phyloP scores from a whole-genome alignment of 2,329 filamentous ascomycete species.

The Penicillium sumatraense region DNA sequence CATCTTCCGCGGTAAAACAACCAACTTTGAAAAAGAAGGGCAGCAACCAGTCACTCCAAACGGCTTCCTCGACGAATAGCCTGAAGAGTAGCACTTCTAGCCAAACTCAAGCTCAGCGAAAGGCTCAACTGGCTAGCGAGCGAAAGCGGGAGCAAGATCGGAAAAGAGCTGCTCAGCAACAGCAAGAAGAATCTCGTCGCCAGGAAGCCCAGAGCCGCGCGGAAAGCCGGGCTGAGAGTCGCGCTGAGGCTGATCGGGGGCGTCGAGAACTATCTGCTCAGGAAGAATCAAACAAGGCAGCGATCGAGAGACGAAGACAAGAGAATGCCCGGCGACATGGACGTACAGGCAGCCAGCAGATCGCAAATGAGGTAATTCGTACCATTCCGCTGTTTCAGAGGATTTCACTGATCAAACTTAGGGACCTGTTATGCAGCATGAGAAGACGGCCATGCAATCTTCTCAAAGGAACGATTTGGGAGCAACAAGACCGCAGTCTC shows the following conservation, averaged over 20 bases:
- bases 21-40: conserved; percentile 63
- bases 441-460: conserved; percentile 32
- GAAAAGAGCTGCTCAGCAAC: conserved; percentile 65
- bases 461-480: conserved; percentile 54
- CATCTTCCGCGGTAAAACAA: conserved; percentile 54
- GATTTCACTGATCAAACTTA: conserved; percentile 16
- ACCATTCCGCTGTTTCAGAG: not conserved
- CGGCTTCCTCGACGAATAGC: conserved; percentile 56
- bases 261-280: conserved; percentile 51
- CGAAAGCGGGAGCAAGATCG: conserved; percentile 81
- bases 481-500: conserved; percentile 56
- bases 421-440: conserved; percentile 33
- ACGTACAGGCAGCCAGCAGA: conserved; percentile 49
- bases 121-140: conserved; percentile 75
- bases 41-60: conserved; percentile 68
- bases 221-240: conserved; percentile 62
- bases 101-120: conserved; percentile 66
- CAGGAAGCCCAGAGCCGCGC: conserved; percentile 60
- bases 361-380: conserved; percentile 42
- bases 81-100: conserved; percentile 68
- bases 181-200: conserved; percentile 64
- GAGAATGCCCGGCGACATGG: conserved; percentile 53
- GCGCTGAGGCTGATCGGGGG: conserved; percentile 57
- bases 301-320: conserved; percentile 57
- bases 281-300: conserved; percentile 68